These are phyloP conservation scores for Pythium vanterpoolii DNA, from an alignment of 352 stramenopile genomes.

Conservation along the genomic window DNA sequence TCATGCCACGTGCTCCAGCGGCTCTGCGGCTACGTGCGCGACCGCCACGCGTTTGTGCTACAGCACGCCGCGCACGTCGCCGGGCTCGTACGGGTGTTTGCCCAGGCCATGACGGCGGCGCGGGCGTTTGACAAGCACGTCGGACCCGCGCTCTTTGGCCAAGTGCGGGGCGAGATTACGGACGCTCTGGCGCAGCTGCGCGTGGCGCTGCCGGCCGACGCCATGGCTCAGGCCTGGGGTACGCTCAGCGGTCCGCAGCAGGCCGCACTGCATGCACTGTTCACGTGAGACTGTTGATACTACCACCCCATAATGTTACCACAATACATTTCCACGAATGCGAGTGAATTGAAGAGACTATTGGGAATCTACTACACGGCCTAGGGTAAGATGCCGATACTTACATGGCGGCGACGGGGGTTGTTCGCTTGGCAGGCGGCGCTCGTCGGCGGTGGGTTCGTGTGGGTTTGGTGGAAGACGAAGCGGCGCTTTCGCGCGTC, in stretches of 20 bases:
- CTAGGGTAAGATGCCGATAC: too few relatives aligned
- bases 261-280: constrained; percentile 60
- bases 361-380: too few relatives aligned
- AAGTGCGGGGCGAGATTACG: constrained; percentile 41
- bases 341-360: too few relatives aligned
- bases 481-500: not conserved
- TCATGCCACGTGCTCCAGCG: constrained; percentile 60
- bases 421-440: not conserved
- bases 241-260: constrained; percentile 49
- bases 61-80: constrained; percentile 32
- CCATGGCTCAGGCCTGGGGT: constrained; percentile 62
- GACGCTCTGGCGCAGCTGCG: constrained; percentile 47
- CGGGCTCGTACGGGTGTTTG: constrained; percentile 57
- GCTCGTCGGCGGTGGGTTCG: not conserved
- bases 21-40: constrained; percentile 59
- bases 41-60: constrained; percentile 64
- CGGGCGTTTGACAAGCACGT: constrained; percentile 42
- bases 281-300: constrained; percentile 28
- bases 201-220: constrained; percentile 40
- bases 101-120: constrained; percentile 41
- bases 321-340: too few relatives aligned
- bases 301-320: too few relatives aligned
- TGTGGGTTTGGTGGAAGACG: not conserved
- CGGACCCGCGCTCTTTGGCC: constrained; percentile 38
- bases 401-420: constrained; percentile 9